These are phyloP conservation scores for Cupressus sempervirens DNA, from an alignment of 75 land plant genomes.

Conservation along the genomic window DNA sequence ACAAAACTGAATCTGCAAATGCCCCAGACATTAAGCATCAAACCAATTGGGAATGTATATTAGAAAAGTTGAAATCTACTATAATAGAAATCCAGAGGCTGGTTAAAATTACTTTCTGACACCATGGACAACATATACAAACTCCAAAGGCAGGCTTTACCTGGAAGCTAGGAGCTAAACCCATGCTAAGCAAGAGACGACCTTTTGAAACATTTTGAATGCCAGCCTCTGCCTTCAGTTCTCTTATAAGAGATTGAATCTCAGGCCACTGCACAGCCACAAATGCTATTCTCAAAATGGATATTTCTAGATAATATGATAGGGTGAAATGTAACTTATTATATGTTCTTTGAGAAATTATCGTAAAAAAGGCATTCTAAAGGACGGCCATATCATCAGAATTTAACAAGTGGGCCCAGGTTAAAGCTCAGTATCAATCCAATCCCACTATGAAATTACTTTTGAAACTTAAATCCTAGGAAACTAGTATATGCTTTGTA, in stretches of 20 bases:
- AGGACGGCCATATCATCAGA: not conserved
- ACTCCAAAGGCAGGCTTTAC: constrained; percentile 15
- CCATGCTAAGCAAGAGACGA: constrained; percentile 59
- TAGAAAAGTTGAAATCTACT: too few species aligned
- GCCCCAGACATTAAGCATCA: too few species aligned
- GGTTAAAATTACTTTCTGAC: not conserved
- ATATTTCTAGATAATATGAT: not conserved
- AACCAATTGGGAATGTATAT: too few species aligned
- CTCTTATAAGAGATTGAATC: constrained; percentile 56
- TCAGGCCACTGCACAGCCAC: constrained; percentile 53
- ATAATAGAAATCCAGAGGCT: too few species aligned
- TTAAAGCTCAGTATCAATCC: not conserved
- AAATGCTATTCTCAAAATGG: not conserved
- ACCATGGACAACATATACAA: not conserved
- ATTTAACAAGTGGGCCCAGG: not conserved
- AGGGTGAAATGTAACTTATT: not conserved
- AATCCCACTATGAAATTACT: not conserved
- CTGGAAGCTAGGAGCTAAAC: constrained; percentile 81
- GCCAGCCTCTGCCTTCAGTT: constrained; percentile 46
- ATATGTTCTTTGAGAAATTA: not conserved
- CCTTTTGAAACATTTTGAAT: constrained; percentile 62
- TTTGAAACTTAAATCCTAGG: not conserved
- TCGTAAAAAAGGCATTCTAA: not conserved
- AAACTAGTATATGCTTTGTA: not conserved
- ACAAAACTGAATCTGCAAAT: too few species aligned